Base-by-base conservation (phyloP, 305 asterid species). In the Fraxinus paxiana region DNA sequence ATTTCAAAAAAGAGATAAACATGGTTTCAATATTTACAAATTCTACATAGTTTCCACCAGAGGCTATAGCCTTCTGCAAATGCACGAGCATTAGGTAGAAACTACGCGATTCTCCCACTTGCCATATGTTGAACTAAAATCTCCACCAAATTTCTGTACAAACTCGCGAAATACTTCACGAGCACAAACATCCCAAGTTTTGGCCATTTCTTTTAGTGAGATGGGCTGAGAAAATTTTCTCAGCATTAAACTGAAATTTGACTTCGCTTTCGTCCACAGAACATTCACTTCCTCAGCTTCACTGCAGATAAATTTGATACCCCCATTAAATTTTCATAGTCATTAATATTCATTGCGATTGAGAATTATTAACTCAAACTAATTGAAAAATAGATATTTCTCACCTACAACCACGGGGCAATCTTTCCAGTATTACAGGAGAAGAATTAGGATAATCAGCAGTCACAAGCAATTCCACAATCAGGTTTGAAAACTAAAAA, bases 41-140 rank as follows among this genome's bases (percentile, higher is more conserved):
- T n/a, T 26, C 7, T 65, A 26, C 8, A 9, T 26, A 65, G 20
- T 34, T 12, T 12, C 37, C 37, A 28, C 73, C 7, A 31, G 38
- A 26, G n/a, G 71, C 71, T 22, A 61, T 61, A 20, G n/a, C 26
- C n/a, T 61, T 22, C 33, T 8, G 71, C 71, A 61, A 46, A 30
- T 37, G 67, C 5, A 13, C 1, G 24, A 79, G 18, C 20, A 43
- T 82, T 76, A 81, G 13, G 83, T 81, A 54, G 82, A 75, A 78
- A 75, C 12, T 67, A 75, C 65, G 43, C 81, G 76, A 26, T 76
- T 72, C 72, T 88, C 88, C 94, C 94, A 90, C 28, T 85, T 81
- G 31, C 91, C 94, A 79, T 90, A 88, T 61, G 67, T 87, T 43
- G 94, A 89, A 76, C 85, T 87, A 78, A 90, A 85, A 84, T 79